Base-by-base conservation (phyloP, 495 filamentous ascomycete species). In the Hypoxylon lenormandii region DNA sequence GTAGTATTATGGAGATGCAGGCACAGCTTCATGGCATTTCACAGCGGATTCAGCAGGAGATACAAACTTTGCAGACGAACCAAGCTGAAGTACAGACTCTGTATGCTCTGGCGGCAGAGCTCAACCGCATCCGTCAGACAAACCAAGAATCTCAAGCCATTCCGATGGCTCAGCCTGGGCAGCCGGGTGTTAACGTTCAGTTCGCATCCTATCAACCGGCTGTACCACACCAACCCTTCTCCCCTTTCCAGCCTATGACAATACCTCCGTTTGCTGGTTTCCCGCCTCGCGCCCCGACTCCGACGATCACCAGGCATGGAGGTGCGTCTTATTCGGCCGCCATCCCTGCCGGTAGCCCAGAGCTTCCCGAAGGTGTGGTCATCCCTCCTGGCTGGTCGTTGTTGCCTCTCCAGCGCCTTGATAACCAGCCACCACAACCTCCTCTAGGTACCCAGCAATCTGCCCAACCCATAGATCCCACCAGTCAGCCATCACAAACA, bases 331-430 rank as follows among this genome's bases (percentile, higher is more conserved):
- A 79, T 26, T 76, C 79, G 18, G 66, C 79, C 18, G 77, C 87
- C 6, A 82, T 93, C 57, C 81, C 83, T 19, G 77, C 90, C 12
- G 90, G 89, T 16, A 89, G 91, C 72, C 74, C 86, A 19, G 86
- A 90, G 42, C 80, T 94, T 16, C 92, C 92, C 2, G 85, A 88
- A 38, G 91, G 92, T 7, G 80, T 94, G 12, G 85, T 78, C 11
- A 85, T 96, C 26, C 92, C 92, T 1, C 81, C 84, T 40, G 92
- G 92, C 5, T 96, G 92, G 92, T 88, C 86, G 19, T 74, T 96
- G 23, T 78, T 90, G 30, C 90, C 90, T 53, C 81, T 93, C 10
- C 84, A 90, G 38, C 81, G 89, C 13, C 56, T 86, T 15, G 81
- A 85, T n/a, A 78, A 78, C 11, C 76, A 70, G 26, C 47, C 64